Evolutionary conservation across 495 filamentous ascomycete species (phyloP), one percentile per base, ranked within the genome.

Genomic region (Letharia lupina): DNA sequence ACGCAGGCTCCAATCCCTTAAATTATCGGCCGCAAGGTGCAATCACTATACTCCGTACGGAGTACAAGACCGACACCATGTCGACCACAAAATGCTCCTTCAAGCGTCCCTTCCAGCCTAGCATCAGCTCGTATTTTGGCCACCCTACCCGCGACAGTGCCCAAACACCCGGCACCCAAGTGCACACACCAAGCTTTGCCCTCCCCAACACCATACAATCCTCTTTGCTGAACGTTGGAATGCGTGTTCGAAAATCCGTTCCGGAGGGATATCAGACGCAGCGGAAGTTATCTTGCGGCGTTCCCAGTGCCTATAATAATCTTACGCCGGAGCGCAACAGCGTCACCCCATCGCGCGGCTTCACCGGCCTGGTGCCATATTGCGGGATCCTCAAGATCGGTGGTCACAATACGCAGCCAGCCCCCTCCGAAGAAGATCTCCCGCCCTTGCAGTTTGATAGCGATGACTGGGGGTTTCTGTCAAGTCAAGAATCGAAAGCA

Each of bases 161-260:
- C 35, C 18, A 16, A 54, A 12, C 66, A 42, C 31, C 71, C 33
- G 57, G 76, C 62, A 73, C 77, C 16, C 69, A 77, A 11, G 81
- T 79, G 28, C 77, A 75, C 61, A 75, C 75, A 56, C 73, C 76
- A 47, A 75, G 69, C 9, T 84, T 82, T 39, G 69, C 76, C 33
- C 80, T 91, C 28, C 84, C 91, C 12, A 73, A 77, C 12, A 79
- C 78, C 31, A 81, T 96, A 33, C 90, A 94, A 74, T 79, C 91
- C 20, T 87, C 87, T 20, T 86, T 97, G 18, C 79, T 96, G 6
- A 88, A 81, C 66, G 93, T 98, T 62, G 93, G 93, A 69, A 95
- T 96, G 90, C 86, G 92, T 44, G 83, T 98, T 61, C 88, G 93
- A 67, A 96, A 98, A 76, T 87, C 88, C 13, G 86, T 98, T 5